Evolutionary conservation across 495 filamentous ascomycete species (phyloP).

Genomic region (Aspergillus heteromorphus): DNA sequence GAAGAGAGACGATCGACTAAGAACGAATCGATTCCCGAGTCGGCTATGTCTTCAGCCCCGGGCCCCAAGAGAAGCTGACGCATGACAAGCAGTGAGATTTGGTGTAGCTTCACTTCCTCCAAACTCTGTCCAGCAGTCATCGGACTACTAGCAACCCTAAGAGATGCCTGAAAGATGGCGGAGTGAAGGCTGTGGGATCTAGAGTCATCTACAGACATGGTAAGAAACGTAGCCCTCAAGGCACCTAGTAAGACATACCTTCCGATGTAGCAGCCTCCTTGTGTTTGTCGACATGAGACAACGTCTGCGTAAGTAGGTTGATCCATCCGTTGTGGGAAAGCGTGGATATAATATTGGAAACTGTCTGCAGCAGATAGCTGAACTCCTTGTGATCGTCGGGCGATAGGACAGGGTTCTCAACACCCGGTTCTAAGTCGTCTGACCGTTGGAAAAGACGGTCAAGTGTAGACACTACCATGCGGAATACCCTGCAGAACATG

Average conservation of each 20-base stretch:
- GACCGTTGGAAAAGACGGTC: constrained; percentile 31
- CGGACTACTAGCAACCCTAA: constrained; percentile 27
- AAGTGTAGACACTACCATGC: constrained; percentile 34
- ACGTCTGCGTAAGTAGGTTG: constrained; percentile 31
- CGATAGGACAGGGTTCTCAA: constrained; percentile 20
- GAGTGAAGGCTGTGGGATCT: constrained; percentile 35
- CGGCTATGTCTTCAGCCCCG: constrained; percentile 57
- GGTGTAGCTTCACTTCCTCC: constrained; percentile 51
- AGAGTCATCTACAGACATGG: constrained; percentile 19
- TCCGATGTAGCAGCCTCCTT: constrained; percentile 23
- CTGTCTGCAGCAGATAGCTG: constrained; percentile 69
- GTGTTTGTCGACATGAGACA: constrained; percentile 27
- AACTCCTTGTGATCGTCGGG: constrained; percentile 67
- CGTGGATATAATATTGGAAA: constrained; percentile 61
- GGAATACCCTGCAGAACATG: constrained; percentile 31
- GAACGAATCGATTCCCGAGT: constrained; percentile 64
- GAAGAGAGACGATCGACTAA: constrained; percentile 65
- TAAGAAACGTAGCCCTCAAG: constrained; percentile 4
- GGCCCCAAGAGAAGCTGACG: constrained; percentile 72
- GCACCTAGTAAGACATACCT: constrained; percentile 20
- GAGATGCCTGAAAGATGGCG: constrained; percentile 31
- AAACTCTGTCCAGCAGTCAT: constrained; percentile 6
- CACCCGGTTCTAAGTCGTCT: constrained; percentile 9
- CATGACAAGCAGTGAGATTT: constrained; percentile 63
- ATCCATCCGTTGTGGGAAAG: constrained; percentile 42